A percentile compares a stretch with the other conserved stretches of the same genome.
Conservation (phyloP, 169 alveolate species). For the Plasmodium falciparum region DNA sequence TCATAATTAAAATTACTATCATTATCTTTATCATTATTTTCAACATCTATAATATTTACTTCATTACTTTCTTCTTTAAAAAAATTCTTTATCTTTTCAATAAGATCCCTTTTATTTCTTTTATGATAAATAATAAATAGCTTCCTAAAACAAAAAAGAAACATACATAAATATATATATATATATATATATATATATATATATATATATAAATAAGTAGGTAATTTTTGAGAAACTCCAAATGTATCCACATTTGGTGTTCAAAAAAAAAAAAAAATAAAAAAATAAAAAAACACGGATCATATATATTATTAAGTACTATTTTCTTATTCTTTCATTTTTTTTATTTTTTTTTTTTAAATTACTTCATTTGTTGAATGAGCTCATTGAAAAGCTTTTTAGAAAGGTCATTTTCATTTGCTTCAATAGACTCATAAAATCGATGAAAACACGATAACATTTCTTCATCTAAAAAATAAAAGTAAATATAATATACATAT, state of each 20-base stretch:
- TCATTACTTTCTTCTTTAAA: slow-evolving; percentile 64
- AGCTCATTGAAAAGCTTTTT: slow-evolving; percentile 23
- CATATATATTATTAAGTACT: background rate
- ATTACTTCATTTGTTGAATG: slow-evolving; percentile 55
- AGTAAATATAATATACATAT: background rate
- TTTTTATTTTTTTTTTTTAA: background rate
- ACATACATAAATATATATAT: background rate
- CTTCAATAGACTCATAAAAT: slow-evolving; percentile 56
- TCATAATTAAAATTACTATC: slow-evolving; percentile 2
- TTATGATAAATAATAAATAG: slow-evolving; percentile 44
- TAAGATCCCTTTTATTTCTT: slow-evolving; percentile 37
- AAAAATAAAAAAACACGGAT: background rate
- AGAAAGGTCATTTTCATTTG: slow-evolving; percentile 36
- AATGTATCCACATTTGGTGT: background rate
- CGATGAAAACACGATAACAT: slow-evolving; percentile 40
- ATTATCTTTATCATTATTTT: background rate
- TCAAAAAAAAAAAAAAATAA: background rate
- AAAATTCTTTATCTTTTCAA: slow-evolving; percentile 32
- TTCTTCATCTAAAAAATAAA: slow-evolving; percentile 48
- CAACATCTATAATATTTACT: slow-evolving; percentile 54
- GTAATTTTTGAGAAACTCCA: too few species aligned
- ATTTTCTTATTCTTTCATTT: background rate
- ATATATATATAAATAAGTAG: too few species aligned
- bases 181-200: background rate
- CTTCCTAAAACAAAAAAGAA: slow-evolving; percentile 20